Evolutionary conservation across 768 basidiomycete species (phyloP).

Genomic region (Tricholomella constricta): DNA sequence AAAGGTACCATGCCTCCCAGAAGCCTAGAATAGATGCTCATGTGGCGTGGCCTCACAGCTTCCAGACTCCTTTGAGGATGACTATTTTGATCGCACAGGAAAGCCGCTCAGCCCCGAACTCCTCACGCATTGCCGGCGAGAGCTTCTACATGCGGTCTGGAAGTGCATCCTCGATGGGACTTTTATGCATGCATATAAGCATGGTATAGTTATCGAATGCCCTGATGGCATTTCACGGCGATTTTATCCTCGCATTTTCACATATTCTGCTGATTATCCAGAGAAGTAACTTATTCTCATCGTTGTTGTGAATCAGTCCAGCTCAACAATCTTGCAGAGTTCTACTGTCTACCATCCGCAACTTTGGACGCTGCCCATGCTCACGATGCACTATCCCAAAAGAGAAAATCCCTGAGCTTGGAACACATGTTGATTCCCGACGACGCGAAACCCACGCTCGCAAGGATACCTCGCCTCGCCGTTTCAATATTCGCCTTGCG

Average conservation of each 20-base stretch:
- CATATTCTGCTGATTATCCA: conserved; percentile 38
- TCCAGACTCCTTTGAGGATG: conserved; percentile 24
- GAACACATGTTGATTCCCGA: conserved; percentile 14
- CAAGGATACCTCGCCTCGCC: conserved; percentile 1
- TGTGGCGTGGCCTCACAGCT: too few relatives aligned
- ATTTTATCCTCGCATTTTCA: conserved; percentile 32
- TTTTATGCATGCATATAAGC: conserved; percentile 26
- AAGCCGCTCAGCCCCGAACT: conserved; percentile 9
- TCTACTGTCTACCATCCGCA: conserved; percentile 25
- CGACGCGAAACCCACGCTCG: conserved; percentile 8
- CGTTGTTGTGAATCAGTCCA: not conserved
- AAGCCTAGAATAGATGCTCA: too few relatives aligned
- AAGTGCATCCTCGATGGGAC: conserved; percentile 22
- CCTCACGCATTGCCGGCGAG: conserved; percentile 32
- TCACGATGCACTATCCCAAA: conserved; percentile 24
- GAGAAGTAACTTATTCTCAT: conserved; percentile 31
- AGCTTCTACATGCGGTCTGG: conserved; percentile 38
- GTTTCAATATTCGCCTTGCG: conserved; percentile 16
- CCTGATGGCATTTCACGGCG: conserved; percentile 31
- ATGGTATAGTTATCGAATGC: conserved; percentile 34
- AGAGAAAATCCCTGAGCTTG: conserved; percentile 25
- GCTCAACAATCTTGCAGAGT: conserved; percentile 13
- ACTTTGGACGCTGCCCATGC: conserved; percentile 26
- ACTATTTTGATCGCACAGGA: conserved; percentile 13
- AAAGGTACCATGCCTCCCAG: too few relatives aligned